These are phyloP conservation scores for Cyclospora cayetanensis DNA, from an alignment of 169 alveolate species.

Conservation along the genomic window DNA sequence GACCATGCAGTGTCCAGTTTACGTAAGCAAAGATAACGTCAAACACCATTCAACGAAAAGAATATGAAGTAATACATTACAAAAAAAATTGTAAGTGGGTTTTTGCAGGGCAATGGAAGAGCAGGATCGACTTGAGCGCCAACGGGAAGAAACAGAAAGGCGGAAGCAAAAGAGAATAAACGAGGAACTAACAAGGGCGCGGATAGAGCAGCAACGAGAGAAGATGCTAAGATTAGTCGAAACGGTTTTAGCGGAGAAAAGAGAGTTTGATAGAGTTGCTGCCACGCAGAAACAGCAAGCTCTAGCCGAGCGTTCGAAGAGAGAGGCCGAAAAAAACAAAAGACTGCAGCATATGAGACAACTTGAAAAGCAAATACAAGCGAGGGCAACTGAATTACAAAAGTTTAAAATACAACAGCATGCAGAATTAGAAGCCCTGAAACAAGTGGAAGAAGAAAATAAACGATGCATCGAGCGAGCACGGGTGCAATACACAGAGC, in stretches of 20 bases:
- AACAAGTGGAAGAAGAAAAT: constrained; percentile 48
- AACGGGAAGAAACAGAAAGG: background rate
- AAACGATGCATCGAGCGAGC: background rate
- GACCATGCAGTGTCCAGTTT: background rate
- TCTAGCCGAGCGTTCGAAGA: constrained; percentile 79
- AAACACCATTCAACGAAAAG: background rate
- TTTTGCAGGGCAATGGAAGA: constrained; percentile 67
- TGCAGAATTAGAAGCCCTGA: constrained; percentile 41
- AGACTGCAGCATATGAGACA: constrained; percentile 74
- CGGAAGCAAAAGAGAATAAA: constrained; percentile 6
- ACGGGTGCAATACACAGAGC: background rate
- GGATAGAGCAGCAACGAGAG: constrained; percentile 53
- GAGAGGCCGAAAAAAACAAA: constrained; percentile 78
- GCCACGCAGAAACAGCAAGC: constrained; percentile 75
- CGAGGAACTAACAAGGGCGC: constrained; percentile 48
- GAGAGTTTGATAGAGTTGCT: constrained; percentile 82
- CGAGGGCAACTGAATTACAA: background rate
- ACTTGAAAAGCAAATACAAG: constrained; percentile 77
- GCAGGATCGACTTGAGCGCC: constrained; percentile 55
- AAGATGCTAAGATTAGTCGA: constrained; percentile 22
- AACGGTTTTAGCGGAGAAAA: constrained; percentile 77
- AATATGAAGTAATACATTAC: too few relatives aligned
- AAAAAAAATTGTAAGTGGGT: too few relatives aligned
- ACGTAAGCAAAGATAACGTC: background rate
- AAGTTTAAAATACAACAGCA: background rate